Evolutionary conservation across 768 basidiomycete species (phyloP).

Genomic region (Termitomyces sp.): DNA sequence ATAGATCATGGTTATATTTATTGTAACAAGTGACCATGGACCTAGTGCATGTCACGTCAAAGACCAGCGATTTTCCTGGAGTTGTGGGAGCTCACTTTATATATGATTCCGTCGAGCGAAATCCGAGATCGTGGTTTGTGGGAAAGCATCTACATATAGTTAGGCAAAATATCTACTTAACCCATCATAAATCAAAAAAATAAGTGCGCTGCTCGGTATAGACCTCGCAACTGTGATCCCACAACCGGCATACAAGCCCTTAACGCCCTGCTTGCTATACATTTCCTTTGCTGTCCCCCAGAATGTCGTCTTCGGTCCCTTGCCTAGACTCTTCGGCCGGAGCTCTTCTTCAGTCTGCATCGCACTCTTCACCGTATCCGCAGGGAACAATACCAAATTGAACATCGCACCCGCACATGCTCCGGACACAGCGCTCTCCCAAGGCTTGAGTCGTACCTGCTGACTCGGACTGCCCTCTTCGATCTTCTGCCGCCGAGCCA

Average conservation of each 20-base stretch:
- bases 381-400: slow-evolving; percentile 90
- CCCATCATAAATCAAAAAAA: slow-evolving; percentile 86
- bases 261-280: slow-evolving; percentile 69
- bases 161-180: slow-evolving; percentile 41
- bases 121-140: too few relatives aligned
- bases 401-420: slow-evolving; percentile 84
- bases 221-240: slow-evolving; percentile 82
- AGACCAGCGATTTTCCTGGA: too few relatives aligned
- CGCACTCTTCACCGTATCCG: slow-evolving; percentile 90
- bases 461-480: background rate
- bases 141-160: too few relatives aligned
- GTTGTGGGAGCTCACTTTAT: too few relatives aligned
- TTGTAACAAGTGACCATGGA: too few relatives aligned
- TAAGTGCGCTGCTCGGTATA: slow-evolving; percentile 84
- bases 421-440: slow-evolving; percentile 85
- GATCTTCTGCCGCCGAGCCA: slow-evolving; percentile 39
- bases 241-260: slow-evolving; percentile 83
- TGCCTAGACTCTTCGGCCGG: slow-evolving; percentile 33
- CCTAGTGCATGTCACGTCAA: too few relatives aligned
- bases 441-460: slow-evolving; percentile 48
- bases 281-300: slow-evolving; percentile 61
- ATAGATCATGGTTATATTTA: too few relatives aligned
- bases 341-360: slow-evolving; percentile 95
- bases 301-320: slow-evolving; percentile 42
- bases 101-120: too few relatives aligned